Conservation (phyloP, 768 basidiomycete species). For the Mycena capillaripes region DNA sequence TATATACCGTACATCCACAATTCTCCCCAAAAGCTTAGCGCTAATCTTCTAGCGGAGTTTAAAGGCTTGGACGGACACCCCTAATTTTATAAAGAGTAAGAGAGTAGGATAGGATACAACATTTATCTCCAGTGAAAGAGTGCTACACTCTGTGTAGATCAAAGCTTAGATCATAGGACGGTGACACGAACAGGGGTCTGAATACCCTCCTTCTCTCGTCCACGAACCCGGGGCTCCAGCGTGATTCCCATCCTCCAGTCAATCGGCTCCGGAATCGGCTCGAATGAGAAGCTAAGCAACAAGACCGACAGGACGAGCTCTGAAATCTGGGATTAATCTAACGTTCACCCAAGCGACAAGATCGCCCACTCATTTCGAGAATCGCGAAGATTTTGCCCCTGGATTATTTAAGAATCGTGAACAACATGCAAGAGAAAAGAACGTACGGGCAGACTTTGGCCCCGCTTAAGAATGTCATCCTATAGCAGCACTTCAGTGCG, state of each 20-base stretch:
- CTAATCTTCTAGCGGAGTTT: no score
- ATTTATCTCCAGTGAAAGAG: no score
- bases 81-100: no score
- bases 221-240: slow-evolving; percentile 39
- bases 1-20: no score
- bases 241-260: slow-evolving; percentile 46
- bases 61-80: no score
- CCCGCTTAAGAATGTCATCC: slow-evolving; percentile 63
- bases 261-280: slow-evolving; percentile 36
- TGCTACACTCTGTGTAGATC: background rate
- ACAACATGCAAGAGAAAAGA: slow-evolving; percentile 32
- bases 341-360: background rate
- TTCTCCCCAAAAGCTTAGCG: no score
- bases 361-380: slow-evolving; percentile 53
- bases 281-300: slow-evolving; percentile 40
- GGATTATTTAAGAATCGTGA: background rate
- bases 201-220: slow-evolving; percentile 30
- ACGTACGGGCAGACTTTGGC: slow-evolving; percentile 61
- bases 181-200: slow-evolving; percentile 37
- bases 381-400: slow-evolving; percentile 55
- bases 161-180: background rate
- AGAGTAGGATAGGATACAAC: no score
- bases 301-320: slow-evolving; percentile 44
- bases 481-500: slow-evolving; percentile 36
- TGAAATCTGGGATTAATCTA: slow-evolving; percentile 4